Evolutionary conservation across 2,329 filamentous ascomycete genomes (phyloP).

Genomic region (Orbilia blumenaviensis): DNA sequence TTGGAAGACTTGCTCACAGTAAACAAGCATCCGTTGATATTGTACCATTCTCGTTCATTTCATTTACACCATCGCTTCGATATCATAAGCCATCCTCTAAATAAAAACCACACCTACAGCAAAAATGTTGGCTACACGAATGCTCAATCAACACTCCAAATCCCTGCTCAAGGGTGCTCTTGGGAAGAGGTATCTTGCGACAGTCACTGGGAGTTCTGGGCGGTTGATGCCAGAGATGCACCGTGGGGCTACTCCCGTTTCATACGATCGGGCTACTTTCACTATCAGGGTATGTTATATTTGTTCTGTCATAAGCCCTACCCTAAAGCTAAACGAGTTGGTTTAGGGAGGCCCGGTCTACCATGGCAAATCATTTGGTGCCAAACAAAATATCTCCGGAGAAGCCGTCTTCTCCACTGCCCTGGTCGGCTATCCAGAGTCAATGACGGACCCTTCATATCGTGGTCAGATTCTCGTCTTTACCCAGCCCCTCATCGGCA

Average conservation of each 20-base stretch:
- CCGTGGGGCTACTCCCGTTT: conserved; percentile 72
- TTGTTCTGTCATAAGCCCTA: neutral
- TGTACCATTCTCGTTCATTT: conserved; percentile 54
- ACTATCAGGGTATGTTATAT: conserved; percentile 77
- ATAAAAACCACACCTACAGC: neutral
- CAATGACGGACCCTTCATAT: conserved; percentile 86
- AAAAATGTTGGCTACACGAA: conserved; percentile 71
- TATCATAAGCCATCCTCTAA: conserved; percentile 30
- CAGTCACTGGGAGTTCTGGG: conserved; percentile 74
- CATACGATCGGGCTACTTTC: conserved; percentile 84
- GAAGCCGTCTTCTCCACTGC: conserved; percentile 99
- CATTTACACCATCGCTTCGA: conserved; percentile 30
- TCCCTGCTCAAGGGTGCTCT: conserved; percentile 59
- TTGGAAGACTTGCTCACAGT: conserved; percentile 63
- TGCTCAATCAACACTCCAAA: conserved; percentile 65
- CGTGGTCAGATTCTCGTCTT: conserved; percentile 97
- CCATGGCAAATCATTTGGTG: conserved; percentile 94
- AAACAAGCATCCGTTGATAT: conserved; percentile 54
- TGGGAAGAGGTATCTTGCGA: conserved; percentile 69
- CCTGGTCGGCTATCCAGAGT: conserved; percentile 96
- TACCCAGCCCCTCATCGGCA: conserved; percentile 96
- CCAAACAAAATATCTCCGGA: conserved; percentile 94
- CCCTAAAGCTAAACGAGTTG: conserved; percentile 59
- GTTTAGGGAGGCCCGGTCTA: conserved; percentile 89
- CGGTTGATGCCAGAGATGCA: conserved; percentile 71